Evolutionary conservation across 345 rosid genomes (phyloP), one percentile per base, ranked within the genome.

Genomic region (Geranium brycei): DNA sequence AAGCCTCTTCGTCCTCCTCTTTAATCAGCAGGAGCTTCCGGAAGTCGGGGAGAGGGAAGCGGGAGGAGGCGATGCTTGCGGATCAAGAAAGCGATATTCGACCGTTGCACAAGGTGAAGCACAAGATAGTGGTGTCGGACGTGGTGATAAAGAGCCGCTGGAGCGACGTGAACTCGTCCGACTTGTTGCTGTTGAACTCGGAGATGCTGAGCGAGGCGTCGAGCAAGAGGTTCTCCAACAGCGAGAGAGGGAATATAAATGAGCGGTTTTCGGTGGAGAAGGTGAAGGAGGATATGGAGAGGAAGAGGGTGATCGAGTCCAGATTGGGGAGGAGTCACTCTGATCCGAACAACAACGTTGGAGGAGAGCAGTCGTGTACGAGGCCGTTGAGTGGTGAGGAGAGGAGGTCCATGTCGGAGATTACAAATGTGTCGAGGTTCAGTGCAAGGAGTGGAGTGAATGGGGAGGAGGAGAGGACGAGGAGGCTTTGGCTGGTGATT

Each of bases 121-220:
- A 82, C 73, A 77, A 63, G 73, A 74, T 75, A 35, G 60, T 77
- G 16, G 57, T 79, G n/a, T 79, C 82, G 0, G 82, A 82, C 41
- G 72, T 68, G 19, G 61, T 78, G 12, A 65, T 62, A 63, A 82
- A 64, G 82, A 79, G 62, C 62, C 55, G 83, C 47, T 82, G 83
- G 83, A 82, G 83, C 38, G 83, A 82, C 56, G 74, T 79, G 3
- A 82, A 77, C 10, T 73, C 83, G 51, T 82, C 86, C 2, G 86
- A 82, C 63, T 67, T 82, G 19, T 18, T 82, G 59, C 73, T 70
- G 47, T 60, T 82, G 73, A 73, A 63, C 30, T 71, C 82, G 0
- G 83, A 82, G 47, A 79, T 82, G 86, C 71, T 77, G 4, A 11
- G 67, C 23, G 65, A 30, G 10, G 17, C 59, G 60, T 72, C 82